Evolutionary conservation across 2,329 filamentous ascomycete species (phyloP).

Genomic region (Bisporella sp.): DNA sequence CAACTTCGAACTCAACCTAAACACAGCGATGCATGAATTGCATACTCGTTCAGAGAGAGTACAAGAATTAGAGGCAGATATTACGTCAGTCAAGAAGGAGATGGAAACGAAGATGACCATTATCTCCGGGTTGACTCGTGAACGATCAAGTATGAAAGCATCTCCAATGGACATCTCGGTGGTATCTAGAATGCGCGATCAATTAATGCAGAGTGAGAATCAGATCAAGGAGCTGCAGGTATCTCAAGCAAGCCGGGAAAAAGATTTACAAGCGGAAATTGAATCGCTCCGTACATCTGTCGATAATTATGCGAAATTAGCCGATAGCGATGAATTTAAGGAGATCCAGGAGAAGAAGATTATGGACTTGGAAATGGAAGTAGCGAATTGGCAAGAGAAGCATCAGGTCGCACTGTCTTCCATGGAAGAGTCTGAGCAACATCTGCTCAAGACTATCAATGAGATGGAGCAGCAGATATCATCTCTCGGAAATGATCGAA

Average conservation of each 20-base stretch:
- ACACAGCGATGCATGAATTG: constrained; percentile 87
- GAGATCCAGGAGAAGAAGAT: constrained; percentile 36
- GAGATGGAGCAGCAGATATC: constrained; percentile 60
- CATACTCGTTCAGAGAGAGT: constrained; percentile 82
- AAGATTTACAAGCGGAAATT: constrained; percentile 66
- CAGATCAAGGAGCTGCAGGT: constrained; percentile 70
- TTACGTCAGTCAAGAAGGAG: constrained; percentile 80
- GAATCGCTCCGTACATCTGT: constrained; percentile 48
- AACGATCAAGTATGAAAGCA: constrained; percentile 80
- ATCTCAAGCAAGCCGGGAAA: constrained; percentile 65
- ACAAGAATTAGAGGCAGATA: constrained; percentile 79
- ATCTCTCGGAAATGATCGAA: constrained; percentile 35
- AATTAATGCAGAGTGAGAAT: constrained; percentile 79
- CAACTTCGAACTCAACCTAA: constrained; percentile 86
- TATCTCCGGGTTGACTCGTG: constrained; percentile 87
- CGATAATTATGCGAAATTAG: constrained; percentile 10
- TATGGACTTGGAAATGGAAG: constrained; percentile 60
- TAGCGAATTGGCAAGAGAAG: constrained; percentile 68
- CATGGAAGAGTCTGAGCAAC: constrained; percentile 65
- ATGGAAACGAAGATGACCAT: constrained; percentile 97
- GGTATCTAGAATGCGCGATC: constrained; percentile 78
- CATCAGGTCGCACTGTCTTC: constrained; percentile 64
- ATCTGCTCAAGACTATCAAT: constrained; percentile 64
- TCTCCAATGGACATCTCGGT: constrained; percentile 88
- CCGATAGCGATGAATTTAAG: constrained; percentile 16